Conservation (phyloP, 345 rosid genomes). For the Citrus mangshanensis region DNA sequence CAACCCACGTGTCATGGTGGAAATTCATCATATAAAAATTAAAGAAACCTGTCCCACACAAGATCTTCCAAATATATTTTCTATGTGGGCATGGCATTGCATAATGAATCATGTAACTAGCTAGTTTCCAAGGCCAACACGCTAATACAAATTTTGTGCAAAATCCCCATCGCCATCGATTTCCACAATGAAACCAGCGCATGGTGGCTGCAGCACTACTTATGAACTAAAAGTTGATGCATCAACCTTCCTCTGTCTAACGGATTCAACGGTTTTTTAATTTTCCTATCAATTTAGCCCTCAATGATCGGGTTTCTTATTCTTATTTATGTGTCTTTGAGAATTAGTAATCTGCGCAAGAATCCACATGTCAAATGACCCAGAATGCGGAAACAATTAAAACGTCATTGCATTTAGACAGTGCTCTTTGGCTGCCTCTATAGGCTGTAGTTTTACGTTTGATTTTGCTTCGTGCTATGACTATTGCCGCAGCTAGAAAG, state of each 20-base stretch:
- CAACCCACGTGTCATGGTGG: constrained; percentile 20
- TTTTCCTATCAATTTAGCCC: no score
- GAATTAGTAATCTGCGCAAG: no score
- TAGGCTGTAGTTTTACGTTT: background rate
- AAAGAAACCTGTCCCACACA: constrained; percentile 7
- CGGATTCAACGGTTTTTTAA: no score
- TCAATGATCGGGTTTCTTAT: no score
- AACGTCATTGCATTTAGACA: no score
- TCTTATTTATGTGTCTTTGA: no score
- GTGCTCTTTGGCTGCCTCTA: no score
- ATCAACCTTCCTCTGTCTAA: no score
- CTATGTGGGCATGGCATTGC: background rate
- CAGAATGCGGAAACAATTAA: no score
- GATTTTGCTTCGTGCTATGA: background rate
- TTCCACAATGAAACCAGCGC: background rate
- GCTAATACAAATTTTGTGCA: background rate
- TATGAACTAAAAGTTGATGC: no score
- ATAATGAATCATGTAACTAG: background rate
- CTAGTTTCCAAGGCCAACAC: background rate
- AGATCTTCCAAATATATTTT: constrained; percentile 13
- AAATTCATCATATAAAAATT: background rate
- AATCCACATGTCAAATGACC: no score
- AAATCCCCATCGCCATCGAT: background rate
- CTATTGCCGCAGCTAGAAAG: background rate
- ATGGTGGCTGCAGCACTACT: background rate